Conservation (phyloP, 345 rosid species). For the Rhizophora apiculata region DNA sequence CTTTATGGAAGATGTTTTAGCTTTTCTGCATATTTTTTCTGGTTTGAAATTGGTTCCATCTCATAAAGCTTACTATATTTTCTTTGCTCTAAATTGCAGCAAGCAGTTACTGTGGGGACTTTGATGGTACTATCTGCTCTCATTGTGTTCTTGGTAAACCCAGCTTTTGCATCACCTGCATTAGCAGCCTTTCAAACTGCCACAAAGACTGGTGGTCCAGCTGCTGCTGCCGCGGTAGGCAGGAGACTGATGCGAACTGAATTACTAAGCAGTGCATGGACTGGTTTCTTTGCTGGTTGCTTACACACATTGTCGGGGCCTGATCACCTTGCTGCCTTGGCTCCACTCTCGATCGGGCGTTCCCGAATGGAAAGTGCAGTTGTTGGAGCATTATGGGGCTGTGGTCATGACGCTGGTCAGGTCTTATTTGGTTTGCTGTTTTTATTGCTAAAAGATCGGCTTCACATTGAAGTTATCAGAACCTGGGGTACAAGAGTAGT, state of each 20-base stretch:
- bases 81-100: slow-evolving; percentile 19
- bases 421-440: slow-evolving; percentile 81
- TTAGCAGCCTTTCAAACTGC: slow-evolving; percentile 72
- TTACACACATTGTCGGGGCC: slow-evolving; percentile 93
- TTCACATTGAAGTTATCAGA: slow-evolving; percentile 69
- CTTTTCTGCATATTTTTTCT: background rate
- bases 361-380: slow-evolving; percentile 75
- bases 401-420: slow-evolving; percentile 96
- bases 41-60: background rate
- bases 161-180: slow-evolving; percentile 72
- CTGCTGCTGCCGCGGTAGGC: slow-evolving; percentile 52
- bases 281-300: slow-evolving; percentile 96
- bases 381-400: slow-evolving; percentile 99
- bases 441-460: slow-evolving; percentile 74
- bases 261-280: slow-evolving; percentile 77
- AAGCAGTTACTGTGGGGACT: slow-evolving; percentile 51
- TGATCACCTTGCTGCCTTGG: slow-evolving; percentile 95
- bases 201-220: slow-evolving; percentile 47
- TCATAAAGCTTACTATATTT: background rate
- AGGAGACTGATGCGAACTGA: slow-evolving; percentile 49
- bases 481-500: slow-evolving; percentile 96
- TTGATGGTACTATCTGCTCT: slow-evolving; percentile 50
- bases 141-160: slow-evolving; percentile 51
- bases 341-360: slow-evolving; percentile 95
- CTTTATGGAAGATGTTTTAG: background rate